Conservation (phyloP, 352 stramenopile genomes). For the Aphanomyces stellatus region DNA sequence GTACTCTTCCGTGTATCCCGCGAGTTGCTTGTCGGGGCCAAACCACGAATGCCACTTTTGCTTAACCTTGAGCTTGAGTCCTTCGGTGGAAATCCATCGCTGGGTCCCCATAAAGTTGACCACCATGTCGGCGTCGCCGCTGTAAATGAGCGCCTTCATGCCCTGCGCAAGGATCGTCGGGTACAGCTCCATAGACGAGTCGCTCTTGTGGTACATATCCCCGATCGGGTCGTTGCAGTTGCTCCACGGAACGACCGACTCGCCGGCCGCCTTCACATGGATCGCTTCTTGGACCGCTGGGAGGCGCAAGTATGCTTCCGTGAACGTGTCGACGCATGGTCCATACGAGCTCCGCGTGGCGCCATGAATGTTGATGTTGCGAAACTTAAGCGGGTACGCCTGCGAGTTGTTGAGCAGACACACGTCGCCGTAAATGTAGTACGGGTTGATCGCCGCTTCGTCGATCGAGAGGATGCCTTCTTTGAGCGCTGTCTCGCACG, state of each 20-base stretch:
- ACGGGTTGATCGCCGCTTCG: slow-evolving; percentile 42
- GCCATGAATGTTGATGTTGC: background rate
- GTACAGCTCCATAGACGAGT: slow-evolving; percentile 54
- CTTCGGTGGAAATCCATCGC: slow-evolving; percentile 51
- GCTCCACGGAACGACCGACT: slow-evolving; percentile 41
- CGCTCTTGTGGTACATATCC: slow-evolving; percentile 28
- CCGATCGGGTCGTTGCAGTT: slow-evolving; percentile 59
- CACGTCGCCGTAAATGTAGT: slow-evolving; percentile 66
- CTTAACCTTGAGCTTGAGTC: slow-evolving; percentile 35
- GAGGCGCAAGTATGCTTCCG: slow-evolving; percentile 38
- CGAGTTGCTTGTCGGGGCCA: slow-evolving; percentile 59
- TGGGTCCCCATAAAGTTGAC: slow-evolving; percentile 61
- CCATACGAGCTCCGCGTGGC: slow-evolving; percentile 42
- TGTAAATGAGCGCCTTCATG: slow-evolving; percentile 53
- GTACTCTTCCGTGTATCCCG: slow-evolving; percentile 73
- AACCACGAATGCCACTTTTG: slow-evolving; percentile 45
- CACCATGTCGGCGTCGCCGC: slow-evolving; percentile 56
- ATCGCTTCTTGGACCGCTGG: slow-evolving; percentile 43
- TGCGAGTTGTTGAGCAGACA: slow-evolving; percentile 52
- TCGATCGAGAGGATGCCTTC: slow-evolving; percentile 34
- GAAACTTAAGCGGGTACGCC: slow-evolving; percentile 28
- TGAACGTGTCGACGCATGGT: slow-evolving; percentile 50
- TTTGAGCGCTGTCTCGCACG: slow-evolving; percentile 36
- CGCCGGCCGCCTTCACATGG: slow-evolving; percentile 25
- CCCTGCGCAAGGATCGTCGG: slow-evolving; percentile 31